Conservation (phyloP, 305 asterid genomes). For the Striga hermonthica region DNA sequence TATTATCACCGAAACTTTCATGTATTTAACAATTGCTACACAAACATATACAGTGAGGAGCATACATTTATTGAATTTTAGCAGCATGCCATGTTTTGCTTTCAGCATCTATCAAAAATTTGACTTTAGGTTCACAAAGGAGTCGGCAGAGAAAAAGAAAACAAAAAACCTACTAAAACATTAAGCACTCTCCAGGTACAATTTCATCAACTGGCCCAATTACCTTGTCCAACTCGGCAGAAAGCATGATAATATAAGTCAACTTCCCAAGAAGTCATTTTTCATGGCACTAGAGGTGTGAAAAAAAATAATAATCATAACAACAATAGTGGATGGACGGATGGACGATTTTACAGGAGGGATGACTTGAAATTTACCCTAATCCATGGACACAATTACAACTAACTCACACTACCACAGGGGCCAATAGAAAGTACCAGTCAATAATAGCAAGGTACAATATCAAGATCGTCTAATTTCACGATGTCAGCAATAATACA, state of each 20-base stretch:
- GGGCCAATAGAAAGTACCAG: too few species aligned
- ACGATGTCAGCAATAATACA: slow-evolving; percentile 14
- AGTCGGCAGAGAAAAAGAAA: background rate
- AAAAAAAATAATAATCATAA: too few species aligned
- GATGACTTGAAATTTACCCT: too few species aligned
- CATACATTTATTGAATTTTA: background rate
- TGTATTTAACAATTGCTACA: background rate
- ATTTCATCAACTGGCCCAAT: too few species aligned
- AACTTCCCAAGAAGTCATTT: too few species aligned
- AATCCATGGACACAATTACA: too few species aligned
- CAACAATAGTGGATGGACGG: too few species aligned
- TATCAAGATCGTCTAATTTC: slow-evolving; percentile 17
- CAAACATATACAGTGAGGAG: background rate
- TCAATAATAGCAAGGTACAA: slow-evolving; percentile 14
- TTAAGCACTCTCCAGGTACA: background rate
- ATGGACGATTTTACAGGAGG: too few species aligned
- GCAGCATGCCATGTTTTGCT: background rate
- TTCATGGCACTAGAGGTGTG: too few species aligned
- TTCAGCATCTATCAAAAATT: slow-evolving; percentile 20
- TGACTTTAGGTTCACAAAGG: slow-evolving; percentile 8
- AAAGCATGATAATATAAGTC: too few species aligned
- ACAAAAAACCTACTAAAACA: background rate
- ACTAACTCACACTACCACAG: too few species aligned
- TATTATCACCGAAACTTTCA: background rate
- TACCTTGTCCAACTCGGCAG: too few species aligned